Conservation (phyloP, 208 protist species). For the Leishmania braziliensis region DNA sequence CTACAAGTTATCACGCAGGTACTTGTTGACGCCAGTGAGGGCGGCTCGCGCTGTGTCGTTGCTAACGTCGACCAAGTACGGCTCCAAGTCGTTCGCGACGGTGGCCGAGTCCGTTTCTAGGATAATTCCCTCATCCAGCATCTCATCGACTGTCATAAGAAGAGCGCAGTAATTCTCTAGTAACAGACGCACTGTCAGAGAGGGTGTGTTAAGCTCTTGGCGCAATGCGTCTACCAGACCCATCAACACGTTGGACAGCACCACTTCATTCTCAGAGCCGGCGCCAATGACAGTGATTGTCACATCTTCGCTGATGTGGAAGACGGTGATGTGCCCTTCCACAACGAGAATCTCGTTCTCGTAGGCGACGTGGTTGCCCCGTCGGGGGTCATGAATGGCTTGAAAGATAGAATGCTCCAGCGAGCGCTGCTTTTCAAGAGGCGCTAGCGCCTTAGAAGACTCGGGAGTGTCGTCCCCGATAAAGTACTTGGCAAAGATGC, state of each 20-base stretch:
- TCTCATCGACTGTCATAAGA: conserved; percentile 88
- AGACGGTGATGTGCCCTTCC: conserved; percentile 76
- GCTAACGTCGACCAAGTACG: conserved; percentile 59
- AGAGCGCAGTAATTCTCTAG: conserved; percentile 88
- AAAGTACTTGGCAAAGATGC: conserved; percentile 92
- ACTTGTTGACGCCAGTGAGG: conserved; percentile 84
- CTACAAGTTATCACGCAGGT: conserved; percentile 81
- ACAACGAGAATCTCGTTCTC: conserved; percentile 79
- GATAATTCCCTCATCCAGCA: conserved; percentile 92
- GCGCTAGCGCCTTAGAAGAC: conserved; percentile 50
- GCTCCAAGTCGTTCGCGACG: conserved; percentile 62
- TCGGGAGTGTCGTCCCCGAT: conserved; percentile 55
- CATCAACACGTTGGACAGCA: conserved; percentile 68
- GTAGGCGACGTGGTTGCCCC: conserved; percentile 21
- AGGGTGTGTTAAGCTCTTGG: conserved; percentile 53
- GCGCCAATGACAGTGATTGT: conserved; percentile 83
- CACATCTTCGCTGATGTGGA: conserved; percentile 61
- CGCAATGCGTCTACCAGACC: conserved; percentile 70
- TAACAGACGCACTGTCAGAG: conserved; percentile 54
- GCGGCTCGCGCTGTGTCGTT: conserved; percentile 68
- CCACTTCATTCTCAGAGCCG: conserved; percentile 81
- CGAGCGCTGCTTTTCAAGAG: conserved; percentile 64
- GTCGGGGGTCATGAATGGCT: conserved; percentile 37
- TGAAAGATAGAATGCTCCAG: conserved; percentile 67
- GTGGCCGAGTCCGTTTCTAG: conserved; percentile 70